These are phyloP conservation scores for Xylariaceae sp. DNA, from an alignment of 2,329 filamentous ascomycete species.

Conservation along the genomic window DNA sequence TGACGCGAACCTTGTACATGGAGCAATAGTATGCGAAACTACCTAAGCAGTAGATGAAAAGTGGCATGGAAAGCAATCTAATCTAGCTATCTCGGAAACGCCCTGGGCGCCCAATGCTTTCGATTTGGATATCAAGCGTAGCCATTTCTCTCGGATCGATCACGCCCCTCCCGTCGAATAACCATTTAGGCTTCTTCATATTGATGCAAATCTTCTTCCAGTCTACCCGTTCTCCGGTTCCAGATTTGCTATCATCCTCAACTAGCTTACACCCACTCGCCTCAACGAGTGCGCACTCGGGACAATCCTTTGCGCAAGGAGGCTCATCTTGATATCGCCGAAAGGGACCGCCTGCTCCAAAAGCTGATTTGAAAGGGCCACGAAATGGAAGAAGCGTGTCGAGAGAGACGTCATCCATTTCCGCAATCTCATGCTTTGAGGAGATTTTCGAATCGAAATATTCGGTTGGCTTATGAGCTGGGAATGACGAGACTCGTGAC, in stretches of 20 bases:
- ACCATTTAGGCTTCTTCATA: constrained; percentile 52
- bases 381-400: constrained; percentile 42
- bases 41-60: neutral
- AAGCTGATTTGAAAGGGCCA: neutral
- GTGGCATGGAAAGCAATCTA: neutral
- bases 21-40: neutral
- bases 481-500: constrained; percentile 19
- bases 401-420: constrained; percentile 46
- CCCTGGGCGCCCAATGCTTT: constrained; percentile 43
- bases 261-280: constrained; percentile 39
- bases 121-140: constrained; percentile 49
- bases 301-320: constrained; percentile 43
- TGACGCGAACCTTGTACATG: no score
- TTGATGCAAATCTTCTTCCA: constrained; percentile 47
- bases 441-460: constrained; percentile 46
- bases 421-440: constrained; percentile 33
- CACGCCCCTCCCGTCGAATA: constrained; percentile 55
- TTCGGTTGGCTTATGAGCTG: neutral
- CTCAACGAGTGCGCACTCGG: constrained; percentile 46
- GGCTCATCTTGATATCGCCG: constrained; percentile 44
- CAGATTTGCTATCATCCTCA: constrained; percentile 44
- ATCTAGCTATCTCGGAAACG: neutral
- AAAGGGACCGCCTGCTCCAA: constrained; percentile 41
- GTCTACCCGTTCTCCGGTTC: constrained; percentile 46
- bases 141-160: constrained; percentile 47